These are phyloP conservation scores for Tricholoma bakamatsutake DNA, from an alignment of 768 basidiomycete species.

Conservation along the genomic window DNA sequence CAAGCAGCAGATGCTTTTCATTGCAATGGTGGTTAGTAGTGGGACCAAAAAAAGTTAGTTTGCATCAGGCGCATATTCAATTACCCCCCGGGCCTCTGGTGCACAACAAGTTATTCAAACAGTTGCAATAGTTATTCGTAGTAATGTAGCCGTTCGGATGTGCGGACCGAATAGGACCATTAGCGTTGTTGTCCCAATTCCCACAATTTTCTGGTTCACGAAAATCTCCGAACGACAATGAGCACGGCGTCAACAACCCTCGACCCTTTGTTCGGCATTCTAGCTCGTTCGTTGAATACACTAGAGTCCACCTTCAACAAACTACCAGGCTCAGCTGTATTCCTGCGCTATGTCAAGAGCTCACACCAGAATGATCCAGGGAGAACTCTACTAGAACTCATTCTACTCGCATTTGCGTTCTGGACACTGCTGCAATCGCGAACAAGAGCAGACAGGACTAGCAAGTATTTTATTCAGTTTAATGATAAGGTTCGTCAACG, in stretches of 20 bases:
- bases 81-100: no score
- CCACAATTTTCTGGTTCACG: no score
- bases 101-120: no score
- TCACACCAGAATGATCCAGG: slow-evolving; percentile 97
- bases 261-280: slow-evolving; percentile 53
- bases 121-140: no score
- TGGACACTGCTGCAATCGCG: slow-evolving; percentile 86
- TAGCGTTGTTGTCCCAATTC: no score
- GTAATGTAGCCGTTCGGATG: no score
- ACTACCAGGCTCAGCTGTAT: slow-evolving; percentile 75
- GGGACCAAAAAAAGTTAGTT: no score
- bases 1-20: no score
- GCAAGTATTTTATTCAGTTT: slow-evolving; percentile 88
- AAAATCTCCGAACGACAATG: slow-evolving; percentile 15
- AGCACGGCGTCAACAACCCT: slow-evolving; percentile 29
- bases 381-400: slow-evolving; percentile 82
- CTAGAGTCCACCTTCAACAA: slow-evolving; percentile 65
- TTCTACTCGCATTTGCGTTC: slow-evolving; percentile 83
- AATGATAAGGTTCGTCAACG: slow-evolving; percentile 69
- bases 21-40: no score
- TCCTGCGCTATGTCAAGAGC: slow-evolving; percentile 88
- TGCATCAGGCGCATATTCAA: no score
- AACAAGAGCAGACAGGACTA: slow-evolving; percentile 78
- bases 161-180: no score
- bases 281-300: slow-evolving; percentile 55